Evolutionary conservation across 2,329 filamentous ascomycete genomes (phyloP).

Genomic region (Trichoderma atroviride): DNA sequence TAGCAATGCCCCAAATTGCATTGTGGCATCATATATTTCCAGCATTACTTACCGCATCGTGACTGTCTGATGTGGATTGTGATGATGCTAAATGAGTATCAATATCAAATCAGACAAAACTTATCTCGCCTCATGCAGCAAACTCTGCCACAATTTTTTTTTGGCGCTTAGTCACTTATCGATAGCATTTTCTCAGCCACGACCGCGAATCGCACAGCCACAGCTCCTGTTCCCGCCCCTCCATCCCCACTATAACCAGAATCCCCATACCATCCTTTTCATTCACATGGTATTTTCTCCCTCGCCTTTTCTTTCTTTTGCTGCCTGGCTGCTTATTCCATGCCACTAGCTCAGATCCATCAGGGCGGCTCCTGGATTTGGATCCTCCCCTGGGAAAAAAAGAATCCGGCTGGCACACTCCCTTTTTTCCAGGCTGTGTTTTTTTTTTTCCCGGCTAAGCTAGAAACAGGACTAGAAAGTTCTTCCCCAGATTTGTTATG

Average conservation of each 20-base stretch:
- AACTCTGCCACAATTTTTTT: constrained; percentile 27
- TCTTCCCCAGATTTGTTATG: constrained; percentile 24
- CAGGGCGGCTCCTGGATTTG: constrained; percentile 15
- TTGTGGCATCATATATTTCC: neutral
- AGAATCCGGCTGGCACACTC: neutral
- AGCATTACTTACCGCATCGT: constrained; percentile 26
- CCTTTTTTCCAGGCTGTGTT: neutral
- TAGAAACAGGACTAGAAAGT: constrained; percentile 16
- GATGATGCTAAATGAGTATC: constrained; percentile 22
- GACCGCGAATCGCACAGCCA: neutral
- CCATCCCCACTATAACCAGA: neutral
- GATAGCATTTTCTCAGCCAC: constrained; percentile 19
- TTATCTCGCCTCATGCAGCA: constrained; percentile 13
- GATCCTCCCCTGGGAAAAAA: neutral
- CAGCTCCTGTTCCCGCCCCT: neutral
- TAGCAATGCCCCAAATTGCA: neutral
- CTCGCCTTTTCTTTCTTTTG: neutral
- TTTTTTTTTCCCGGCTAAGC: neutral
- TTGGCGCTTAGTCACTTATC: constrained; percentile 26
- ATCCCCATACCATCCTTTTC: neutral
- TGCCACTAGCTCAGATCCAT: constrained; percentile 23
- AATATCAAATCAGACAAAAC: constrained; percentile 7
- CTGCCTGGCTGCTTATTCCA: neutral
- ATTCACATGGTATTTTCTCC: neutral
- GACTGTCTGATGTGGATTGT: constrained; percentile 24